Conservation (phyloP, 208 protist genomes). For the Crithidia bombi region DNA sequence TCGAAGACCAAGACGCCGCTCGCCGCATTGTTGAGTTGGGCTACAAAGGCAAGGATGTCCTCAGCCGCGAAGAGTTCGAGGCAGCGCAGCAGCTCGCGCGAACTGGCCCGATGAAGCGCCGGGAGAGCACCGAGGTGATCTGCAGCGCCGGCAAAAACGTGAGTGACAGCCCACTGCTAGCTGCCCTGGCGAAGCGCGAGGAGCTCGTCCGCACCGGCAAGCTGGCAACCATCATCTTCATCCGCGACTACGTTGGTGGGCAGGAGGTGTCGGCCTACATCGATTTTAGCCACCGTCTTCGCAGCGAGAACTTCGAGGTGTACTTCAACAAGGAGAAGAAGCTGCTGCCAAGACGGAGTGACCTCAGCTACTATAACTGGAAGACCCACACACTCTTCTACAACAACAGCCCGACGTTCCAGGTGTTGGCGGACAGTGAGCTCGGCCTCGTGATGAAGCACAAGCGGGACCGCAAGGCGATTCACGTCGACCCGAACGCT, state of each 20-base stretch:
- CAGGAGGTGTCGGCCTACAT: conserved; percentile 99
- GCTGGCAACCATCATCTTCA: conserved; percentile 97
- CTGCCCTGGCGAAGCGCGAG: conserved; percentile 95
- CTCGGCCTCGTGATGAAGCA: conserved; percentile 98
- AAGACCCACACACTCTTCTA: conserved; percentile 96
- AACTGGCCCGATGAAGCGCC: conserved; percentile 81
- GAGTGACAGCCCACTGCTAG: conserved; percentile 89
- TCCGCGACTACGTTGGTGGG: conserved; percentile 95
- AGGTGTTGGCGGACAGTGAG: conserved; percentile 97
- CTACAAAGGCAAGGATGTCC: conserved; percentile 94
- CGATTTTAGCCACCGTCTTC: conserved; percentile 96
- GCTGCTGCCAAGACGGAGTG: conserved; percentile 94
- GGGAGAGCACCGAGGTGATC: conserved; percentile 85
- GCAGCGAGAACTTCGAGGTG: conserved; percentile 94
- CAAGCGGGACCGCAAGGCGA: conserved; percentile 97
- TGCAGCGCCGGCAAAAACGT: conserved; percentile 84
- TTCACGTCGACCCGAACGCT: conserved; percentile 96
- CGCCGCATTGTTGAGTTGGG: conserved; percentile 97
- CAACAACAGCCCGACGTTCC: conserved; percentile 96
- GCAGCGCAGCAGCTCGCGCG: conserved; percentile 75
- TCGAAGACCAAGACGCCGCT: conserved; percentile 94
- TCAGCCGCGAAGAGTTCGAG: conserved; percentile 91
- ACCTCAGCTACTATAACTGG: conserved; percentile 99
- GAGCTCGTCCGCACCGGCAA: conserved; percentile 96
- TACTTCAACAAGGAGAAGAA: conserved; percentile 92